Evolutionary conservation across 176 grass and related monocot genomes (phyloP).

Genomic region (Saccharum spontaneum): DNA sequence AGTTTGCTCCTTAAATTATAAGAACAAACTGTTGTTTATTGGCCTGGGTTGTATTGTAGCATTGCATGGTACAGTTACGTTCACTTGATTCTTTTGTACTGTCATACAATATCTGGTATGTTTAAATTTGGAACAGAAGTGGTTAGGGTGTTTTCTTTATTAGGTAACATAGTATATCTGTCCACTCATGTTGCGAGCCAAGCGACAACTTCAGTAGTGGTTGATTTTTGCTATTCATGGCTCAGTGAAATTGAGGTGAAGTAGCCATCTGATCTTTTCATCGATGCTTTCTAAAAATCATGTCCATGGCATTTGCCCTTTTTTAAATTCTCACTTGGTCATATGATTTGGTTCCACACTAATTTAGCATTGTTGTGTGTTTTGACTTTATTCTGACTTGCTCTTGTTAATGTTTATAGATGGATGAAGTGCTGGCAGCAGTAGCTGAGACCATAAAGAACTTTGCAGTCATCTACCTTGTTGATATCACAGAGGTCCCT

Average conservation of each 20-base stretch:
- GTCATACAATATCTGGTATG: neutral
- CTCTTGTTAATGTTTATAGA: conserved; percentile 60
- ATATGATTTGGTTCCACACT: neutral
- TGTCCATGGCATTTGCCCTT: neutral
- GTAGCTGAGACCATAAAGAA: conserved; percentile 98
- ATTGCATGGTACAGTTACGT: neutral
- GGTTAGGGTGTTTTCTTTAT: neutral
- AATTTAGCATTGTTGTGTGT: neutral
- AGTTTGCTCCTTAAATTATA: neutral
- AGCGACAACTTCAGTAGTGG: neutral
- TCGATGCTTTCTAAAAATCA: neutral
- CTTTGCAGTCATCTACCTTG: conserved; percentile 84
- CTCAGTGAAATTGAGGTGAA: neutral
- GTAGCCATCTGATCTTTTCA: neutral
- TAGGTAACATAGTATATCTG: neutral
- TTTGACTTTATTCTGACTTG: neutral
- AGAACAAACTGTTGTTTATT: conserved; percentile 3
- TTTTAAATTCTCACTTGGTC: neutral
- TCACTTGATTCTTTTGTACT: neutral
- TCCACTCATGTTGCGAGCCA: neutral
- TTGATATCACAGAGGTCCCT: conserved; percentile 84
- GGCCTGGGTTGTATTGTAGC: neutral
- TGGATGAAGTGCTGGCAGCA: conserved; percentile 84
- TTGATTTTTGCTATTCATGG: neutral
- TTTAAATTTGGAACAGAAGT: neutral